These are phyloP conservation scores for Suzukiozyma palmioleophila DNA, from an alignment of 1,139 yeast genomes.

Conservation along the genomic window DNA sequence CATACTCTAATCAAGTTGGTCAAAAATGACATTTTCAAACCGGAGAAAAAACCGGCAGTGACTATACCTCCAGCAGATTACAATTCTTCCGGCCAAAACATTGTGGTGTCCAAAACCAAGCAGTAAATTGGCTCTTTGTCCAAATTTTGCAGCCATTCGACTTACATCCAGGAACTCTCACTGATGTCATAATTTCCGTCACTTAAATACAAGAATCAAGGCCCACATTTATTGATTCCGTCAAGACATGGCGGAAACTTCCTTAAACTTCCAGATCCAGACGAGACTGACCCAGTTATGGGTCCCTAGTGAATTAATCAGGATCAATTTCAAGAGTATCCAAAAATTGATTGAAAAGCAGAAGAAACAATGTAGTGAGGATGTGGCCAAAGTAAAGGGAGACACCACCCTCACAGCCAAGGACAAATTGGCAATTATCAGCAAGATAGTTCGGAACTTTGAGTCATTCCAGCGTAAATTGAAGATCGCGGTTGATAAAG, in stretches of 20 bases:
- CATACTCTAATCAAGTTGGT: too few relatives aligned
- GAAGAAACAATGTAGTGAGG: conserved; percentile 37
- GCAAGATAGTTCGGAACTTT: conserved; percentile 40
- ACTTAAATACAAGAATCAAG: too few relatives aligned
- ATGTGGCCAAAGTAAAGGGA: conserved; percentile 30
- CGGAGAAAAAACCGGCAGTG: too few relatives aligned
- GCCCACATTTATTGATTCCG: too few relatives aligned
- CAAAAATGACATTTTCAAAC: too few relatives aligned
- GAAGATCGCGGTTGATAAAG: conserved; percentile 35
- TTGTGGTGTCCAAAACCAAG: too few relatives aligned
- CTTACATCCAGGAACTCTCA: too few relatives aligned
- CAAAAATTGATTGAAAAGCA: conserved; percentile 58
- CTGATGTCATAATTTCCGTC: too few relatives aligned
- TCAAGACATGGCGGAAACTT: conserved; percentile 33
- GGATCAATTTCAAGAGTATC: conserved; percentile 52
- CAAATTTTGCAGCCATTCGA: not conserved
- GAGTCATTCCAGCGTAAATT: conserved; percentile 47
- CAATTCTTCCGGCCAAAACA: too few relatives aligned
- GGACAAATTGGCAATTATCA: conserved; percentile 26
- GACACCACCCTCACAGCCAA: conserved; percentile 19
- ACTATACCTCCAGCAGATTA: too few relatives aligned
- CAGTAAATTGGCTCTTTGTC: too few relatives aligned
- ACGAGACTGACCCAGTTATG: conserved; percentile 50
- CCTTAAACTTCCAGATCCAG: conserved; percentile 39
- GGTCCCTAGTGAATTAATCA: conserved; percentile 58